These are phyloP conservation scores for Beta lomatogona DNA, from an alignment of 179 eudicot genomes.

Conservation along the genomic window DNA sequence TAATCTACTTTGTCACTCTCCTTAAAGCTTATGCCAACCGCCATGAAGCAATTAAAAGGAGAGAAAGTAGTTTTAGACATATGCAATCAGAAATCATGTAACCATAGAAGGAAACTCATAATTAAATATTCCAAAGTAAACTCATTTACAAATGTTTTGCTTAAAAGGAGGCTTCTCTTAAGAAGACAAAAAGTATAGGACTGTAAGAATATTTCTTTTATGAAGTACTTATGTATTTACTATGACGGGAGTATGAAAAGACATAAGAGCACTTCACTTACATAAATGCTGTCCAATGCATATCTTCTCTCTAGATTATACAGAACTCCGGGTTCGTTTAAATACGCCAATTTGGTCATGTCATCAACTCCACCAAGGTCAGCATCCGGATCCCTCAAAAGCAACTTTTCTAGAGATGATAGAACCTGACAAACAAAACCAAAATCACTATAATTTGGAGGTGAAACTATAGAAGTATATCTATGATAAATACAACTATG, in stretches of 20 bases:
- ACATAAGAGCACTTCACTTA: constrained; percentile 40
- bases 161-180: not conserved
- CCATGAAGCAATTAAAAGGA: too few species aligned
- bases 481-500: not conserved
- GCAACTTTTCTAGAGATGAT: constrained; percentile 63
- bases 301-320: constrained; percentile 94
- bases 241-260: not conserved
- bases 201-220: not conserved
- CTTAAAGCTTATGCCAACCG: too few species aligned
- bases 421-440: constrained; percentile 47
- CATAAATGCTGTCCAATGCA: constrained; percentile 87
- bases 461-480: not conserved
- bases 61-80: too few species aligned
- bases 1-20: too few species aligned
- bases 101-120: not conserved
- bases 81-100: too few species aligned
- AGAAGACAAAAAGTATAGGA: not conserved
- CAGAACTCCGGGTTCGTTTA: constrained; percentile 96
- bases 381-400: constrained; percentile 78
- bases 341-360: constrained; percentile 92
- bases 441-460: not conserved
- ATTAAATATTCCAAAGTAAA: not conserved
- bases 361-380: constrained; percentile 99
- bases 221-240: not conserved
- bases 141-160: not conserved